Conservation (phyloP, 2,329 filamentous ascomycete genomes). For the Fusarium pininemorale region DNA sequence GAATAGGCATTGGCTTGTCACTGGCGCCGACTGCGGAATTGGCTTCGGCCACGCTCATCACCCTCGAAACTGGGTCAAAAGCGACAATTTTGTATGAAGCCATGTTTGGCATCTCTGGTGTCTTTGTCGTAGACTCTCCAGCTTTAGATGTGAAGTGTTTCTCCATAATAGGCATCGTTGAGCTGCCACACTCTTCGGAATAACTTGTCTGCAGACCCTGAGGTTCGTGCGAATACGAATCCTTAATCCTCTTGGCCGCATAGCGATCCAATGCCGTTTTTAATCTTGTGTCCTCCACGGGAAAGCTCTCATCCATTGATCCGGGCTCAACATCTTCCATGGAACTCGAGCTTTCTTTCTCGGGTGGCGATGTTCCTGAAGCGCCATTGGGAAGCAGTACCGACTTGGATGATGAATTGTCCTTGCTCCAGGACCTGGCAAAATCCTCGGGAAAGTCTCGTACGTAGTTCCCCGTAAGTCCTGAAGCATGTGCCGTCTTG, state of each 20-base stretch:
- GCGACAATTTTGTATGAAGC: slow-evolving; percentile 70
- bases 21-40: slow-evolving; percentile 62
- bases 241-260: slow-evolving; percentile 30
- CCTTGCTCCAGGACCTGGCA: slow-evolving; percentile 51
- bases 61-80: slow-evolving; percentile 68
- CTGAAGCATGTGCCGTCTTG: neutral
- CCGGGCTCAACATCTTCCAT: slow-evolving; percentile 44
- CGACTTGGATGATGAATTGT: slow-evolving; percentile 40
- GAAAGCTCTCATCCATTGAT: slow-evolving; percentile 56
- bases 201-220: slow-evolving; percentile 61
- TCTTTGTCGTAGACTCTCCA: neutral
- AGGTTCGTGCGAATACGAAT: slow-evolving; percentile 55
- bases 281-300: slow-evolving; percentile 36
- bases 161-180: slow-evolving; percentile 49
- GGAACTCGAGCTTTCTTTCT: neutral
- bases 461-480: slow-evolving; percentile 58
- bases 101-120: neutral
- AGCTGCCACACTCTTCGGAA: slow-evolving; percentile 51
- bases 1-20: slow-evolving; percentile 63
- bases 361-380: neutral
- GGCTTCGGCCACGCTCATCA: slow-evolving; percentile 68
- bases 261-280: slow-evolving; percentile 47
- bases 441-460: slow-evolving; percentile 65
- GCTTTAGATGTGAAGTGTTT: slow-evolving; percentile 43
- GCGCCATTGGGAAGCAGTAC: slow-evolving; percentile 37